Percentiles rank a stretch among this genome's conserved stretches.
Conservation (phyloP, 2,329 filamentous ascomycete species). For the Xylariaceae sp. region DNA sequence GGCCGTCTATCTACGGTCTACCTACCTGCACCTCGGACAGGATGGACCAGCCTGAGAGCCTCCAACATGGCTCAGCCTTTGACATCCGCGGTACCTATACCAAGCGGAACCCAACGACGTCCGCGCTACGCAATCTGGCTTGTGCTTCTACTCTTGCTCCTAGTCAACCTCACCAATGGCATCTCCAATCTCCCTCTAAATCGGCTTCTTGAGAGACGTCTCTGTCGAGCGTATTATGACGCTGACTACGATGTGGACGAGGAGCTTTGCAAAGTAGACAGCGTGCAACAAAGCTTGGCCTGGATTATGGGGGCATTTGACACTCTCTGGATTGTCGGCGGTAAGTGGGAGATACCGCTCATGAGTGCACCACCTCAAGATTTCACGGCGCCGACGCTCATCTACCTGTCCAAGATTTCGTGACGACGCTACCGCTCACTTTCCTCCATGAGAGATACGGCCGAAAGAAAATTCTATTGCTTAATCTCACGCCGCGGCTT, state of each 20-base stretch:
- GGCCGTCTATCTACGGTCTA: too few species aligned
- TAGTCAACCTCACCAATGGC: slow-evolving; percentile 46
- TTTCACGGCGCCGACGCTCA: slow-evolving; percentile 1
- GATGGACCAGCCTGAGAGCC: slow-evolving; percentile 15
- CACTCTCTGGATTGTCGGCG: slow-evolving; percentile 46
- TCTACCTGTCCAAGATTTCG: slow-evolving; percentile 37
- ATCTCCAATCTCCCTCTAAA: slow-evolving; percentile 47
- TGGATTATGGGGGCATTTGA: slow-evolving; percentile 50
- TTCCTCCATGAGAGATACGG: slow-evolving; percentile 44
- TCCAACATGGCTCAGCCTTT: neutral
- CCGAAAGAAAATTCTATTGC: slow-evolving; percentile 37
- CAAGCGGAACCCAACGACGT: neutral
- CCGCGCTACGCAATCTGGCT: slow-evolving; percentile 20
- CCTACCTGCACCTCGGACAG: neutral
- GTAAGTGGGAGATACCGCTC: slow-evolving; percentile 28
- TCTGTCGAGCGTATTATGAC: slow-evolving; percentile 49
- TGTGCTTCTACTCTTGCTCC: slow-evolving; percentile 40
- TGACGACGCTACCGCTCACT: slow-evolving; percentile 47
- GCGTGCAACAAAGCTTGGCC: slow-evolving; percentile 48
- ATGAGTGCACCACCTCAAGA: neutral
- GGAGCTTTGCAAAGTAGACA: slow-evolving; percentile 50
- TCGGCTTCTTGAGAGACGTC: slow-evolving; percentile 43
- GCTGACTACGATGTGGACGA: slow-evolving; percentile 44
- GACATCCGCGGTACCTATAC: neutral
- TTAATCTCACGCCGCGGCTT: slow-evolving; percentile 43